Percentiles rank a stretch among this genome's conserved stretches.
These are phyloP conservation scores for Xylaria polymorpha DNA, from an alignment of 2,329 filamentous ascomycete genomes.

Conservation along the genomic window DNA sequence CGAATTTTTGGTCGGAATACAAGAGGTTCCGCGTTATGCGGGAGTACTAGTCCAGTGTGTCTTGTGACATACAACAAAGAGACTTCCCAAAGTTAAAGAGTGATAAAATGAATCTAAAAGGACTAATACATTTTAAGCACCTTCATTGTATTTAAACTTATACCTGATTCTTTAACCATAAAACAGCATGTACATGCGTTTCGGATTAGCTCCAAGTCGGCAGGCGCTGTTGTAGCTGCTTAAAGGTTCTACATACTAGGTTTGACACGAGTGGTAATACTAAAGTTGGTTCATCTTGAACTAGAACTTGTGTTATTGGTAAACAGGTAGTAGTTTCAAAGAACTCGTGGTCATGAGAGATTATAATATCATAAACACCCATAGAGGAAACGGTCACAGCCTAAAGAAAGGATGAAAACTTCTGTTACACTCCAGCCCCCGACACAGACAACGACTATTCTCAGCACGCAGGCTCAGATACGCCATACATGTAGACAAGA, in stretches of 20 bases:
- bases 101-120: too few relatives aligned
- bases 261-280: not conserved
- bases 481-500: not conserved
- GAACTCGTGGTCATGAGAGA: not conserved
- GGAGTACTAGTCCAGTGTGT: too few relatives aligned
- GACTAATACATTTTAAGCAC: too few relatives aligned
- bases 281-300: not conserved
- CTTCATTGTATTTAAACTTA: too few relatives aligned
- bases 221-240: not conserved
- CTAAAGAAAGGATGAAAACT: not conserved
- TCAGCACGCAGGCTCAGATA: not conserved
- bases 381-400: not conserved
- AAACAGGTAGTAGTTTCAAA: too few relatives aligned
- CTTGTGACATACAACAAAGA: too few relatives aligned
- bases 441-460: not conserved
- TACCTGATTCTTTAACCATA: too few relatives aligned
- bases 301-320: not conserved
- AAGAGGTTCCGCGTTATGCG: too few relatives aligned
- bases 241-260: not conserved
- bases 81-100: too few relatives aligned
- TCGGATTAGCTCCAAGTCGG: not conserved
- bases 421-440: not conserved
- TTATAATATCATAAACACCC: not conserved
- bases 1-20: too few relatives aligned
- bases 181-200: not conserved